Conservation (phyloP, 305 asterid genomes). For the Fraxinus platypoda region DNA sequence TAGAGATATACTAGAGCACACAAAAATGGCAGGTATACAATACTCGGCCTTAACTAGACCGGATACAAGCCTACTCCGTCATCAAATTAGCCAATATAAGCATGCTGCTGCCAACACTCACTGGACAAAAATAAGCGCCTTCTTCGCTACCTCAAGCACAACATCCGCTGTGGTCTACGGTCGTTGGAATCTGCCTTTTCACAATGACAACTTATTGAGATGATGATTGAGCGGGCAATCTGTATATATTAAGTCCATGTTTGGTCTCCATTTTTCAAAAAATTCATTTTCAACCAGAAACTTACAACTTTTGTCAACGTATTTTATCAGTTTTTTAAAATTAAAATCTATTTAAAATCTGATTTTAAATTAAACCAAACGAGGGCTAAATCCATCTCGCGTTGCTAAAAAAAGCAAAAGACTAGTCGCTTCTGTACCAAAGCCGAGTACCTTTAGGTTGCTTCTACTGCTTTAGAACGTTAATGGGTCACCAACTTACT, state of each 20-base stretch:
- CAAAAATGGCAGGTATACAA: background rate
- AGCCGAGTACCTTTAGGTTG: background rate
- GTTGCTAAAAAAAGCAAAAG: background rate
- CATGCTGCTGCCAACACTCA: background rate
- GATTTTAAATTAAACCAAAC: too few species aligned
- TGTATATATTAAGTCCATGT: background rate
- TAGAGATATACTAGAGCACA: background rate
- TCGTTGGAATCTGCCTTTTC: background rate
- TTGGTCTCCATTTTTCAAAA: background rate
- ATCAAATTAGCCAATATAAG: background rate
- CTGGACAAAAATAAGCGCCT: background rate
- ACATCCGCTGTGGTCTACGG: background rate
- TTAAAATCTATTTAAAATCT: background rate
- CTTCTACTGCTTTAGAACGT: background rate
- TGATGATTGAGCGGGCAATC: background rate
- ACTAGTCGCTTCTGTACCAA: too few species aligned
- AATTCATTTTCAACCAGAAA: background rate
- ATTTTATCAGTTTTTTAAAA: too few species aligned
- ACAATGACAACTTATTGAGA: background rate
- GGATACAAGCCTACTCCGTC: background rate
- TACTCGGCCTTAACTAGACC: background rate
- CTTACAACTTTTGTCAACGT: background rate
- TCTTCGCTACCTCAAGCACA: background rate
- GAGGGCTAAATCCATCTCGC: background rate
- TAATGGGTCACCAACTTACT: background rate